A percentile compares a stretch with the other conserved stretches of the same genome.
Evolutionary conservation across 2,329 filamentous ascomycete genomes (phyloP).

Genomic region (Alternaria consortialis): DNA sequence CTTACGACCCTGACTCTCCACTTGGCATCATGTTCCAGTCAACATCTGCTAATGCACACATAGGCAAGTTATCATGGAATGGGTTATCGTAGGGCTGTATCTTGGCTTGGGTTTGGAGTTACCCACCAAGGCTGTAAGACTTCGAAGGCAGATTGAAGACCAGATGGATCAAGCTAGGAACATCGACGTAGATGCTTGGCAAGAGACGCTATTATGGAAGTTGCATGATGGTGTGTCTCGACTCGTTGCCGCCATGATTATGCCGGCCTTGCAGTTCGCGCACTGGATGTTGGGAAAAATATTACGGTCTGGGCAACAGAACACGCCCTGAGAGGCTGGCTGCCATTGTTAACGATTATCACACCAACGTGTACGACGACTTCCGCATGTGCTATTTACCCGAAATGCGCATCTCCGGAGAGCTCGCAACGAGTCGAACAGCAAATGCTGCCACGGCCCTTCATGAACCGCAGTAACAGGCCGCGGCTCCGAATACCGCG

Average conservation of each 20-base stretch:
- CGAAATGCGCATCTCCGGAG: not conserved
- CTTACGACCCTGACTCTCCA: too few species aligned
- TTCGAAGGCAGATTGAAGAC: conserved; percentile 41
- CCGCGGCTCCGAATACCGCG: not conserved
- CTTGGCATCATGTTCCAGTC: not conserved
- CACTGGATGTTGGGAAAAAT: conserved; percentile 48
- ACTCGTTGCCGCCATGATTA: conserved; percentile 41
- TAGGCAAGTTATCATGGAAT: conserved; percentile 50
- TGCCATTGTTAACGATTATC: not conserved
- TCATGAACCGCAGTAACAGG: too few species aligned
- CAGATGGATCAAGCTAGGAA: conserved; percentile 35
- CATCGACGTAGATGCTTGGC: conserved; percentile 39
- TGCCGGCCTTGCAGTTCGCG: conserved; percentile 43
- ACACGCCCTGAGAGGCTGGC: not conserved
- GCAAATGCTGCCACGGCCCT: not conserved
- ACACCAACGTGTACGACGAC: not conserved
- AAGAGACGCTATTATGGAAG: conserved; percentile 47
- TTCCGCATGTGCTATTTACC: not conserved
- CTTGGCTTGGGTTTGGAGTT: conserved; percentile 42
- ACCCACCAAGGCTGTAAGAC: conserved; percentile 41
- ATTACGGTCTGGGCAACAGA: conserved; percentile 29
- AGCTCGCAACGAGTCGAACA: not conserved
- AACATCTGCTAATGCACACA: not conserved
- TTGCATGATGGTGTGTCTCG: conserved; percentile 39
- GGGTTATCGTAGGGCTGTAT: conserved; percentile 45